Conservation (phyloP, 768 basidiomycete genomes). For the Phlegmacium glaucopus region DNA sequence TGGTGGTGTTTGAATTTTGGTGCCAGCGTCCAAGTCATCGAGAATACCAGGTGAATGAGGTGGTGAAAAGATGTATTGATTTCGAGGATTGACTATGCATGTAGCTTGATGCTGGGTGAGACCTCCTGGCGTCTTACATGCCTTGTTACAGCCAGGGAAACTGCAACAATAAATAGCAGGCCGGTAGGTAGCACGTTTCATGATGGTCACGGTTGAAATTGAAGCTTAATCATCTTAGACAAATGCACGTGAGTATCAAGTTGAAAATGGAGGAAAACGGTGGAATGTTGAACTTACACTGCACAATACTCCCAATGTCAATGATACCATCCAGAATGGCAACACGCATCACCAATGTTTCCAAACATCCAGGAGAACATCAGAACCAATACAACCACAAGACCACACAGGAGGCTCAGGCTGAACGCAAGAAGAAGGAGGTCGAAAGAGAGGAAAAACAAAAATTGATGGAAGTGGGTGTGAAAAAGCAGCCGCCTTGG, state of each 20-base stretch:
- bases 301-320: not conserved
- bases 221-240: not conserved
- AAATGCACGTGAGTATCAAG: too few relatives aligned
- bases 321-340: not conserved
- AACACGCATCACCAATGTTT: not conserved
- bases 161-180: not conserved
- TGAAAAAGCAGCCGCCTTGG: not conserved
- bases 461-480: not conserved
- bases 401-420: not conserved
- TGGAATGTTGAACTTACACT: not conserved
- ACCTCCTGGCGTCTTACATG: not conserved
- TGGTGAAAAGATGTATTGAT: not conserved
- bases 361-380: not conserved
- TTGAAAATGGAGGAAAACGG: not conserved
- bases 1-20: not conserved
- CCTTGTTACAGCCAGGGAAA: not conserved
- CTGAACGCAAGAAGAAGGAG: not conserved
- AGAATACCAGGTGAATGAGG: not conserved
- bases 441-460: not conserved
- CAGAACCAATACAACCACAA: not conserved
- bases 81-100: not conserved
- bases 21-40: not conserved
- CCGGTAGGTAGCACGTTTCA: not conserved
- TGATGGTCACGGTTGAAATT: not conserved
- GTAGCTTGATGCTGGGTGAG: not conserved